Evolutionary conservation across 2,329 filamentous ascomycete species (phyloP).

Genomic region (Sodiomyces alkalinus): DNA sequence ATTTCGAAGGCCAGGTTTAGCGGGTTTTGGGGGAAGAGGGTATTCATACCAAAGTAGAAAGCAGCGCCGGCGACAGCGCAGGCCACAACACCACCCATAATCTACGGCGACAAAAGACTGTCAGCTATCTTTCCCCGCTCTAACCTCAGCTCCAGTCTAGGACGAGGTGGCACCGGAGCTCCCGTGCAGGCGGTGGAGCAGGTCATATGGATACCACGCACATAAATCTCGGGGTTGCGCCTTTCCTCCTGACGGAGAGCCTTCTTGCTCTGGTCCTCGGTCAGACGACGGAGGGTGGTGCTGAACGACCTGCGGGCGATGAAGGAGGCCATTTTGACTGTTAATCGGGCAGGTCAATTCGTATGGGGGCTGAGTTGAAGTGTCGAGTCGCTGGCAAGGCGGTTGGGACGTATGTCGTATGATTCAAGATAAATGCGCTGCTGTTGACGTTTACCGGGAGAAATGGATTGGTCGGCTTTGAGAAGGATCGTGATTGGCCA

Average conservation of each 20-base stretch:
- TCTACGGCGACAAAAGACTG: slow-evolving; percentile 41
- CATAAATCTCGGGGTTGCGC: slow-evolving; percentile 30
- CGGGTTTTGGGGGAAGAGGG: slow-evolving; percentile 9
- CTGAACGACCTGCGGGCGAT: slow-evolving; percentile 40
- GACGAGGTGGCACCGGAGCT: too few species aligned
- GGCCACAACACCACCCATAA: slow-evolving; percentile 84
- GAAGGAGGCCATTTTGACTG: slow-evolving; percentile 37
- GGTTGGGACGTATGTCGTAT: too few species aligned
- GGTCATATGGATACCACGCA: slow-evolving; percentile 24
- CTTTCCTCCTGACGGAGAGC: slow-evolving; percentile 42
- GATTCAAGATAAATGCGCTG: slow-evolving; percentile 3
- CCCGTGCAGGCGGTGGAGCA: too few species aligned
- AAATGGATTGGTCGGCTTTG: slow-evolving; percentile 4
- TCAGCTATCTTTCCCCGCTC: slow-evolving; percentile 1
- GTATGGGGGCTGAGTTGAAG: slow-evolving; percentile 3
- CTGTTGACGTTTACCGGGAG: slow-evolving; percentile 1
- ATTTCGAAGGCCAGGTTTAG: too few species aligned
- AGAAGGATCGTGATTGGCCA: slow-evolving; percentile 7
- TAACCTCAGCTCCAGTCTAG: too few species aligned
- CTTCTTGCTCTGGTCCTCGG: slow-evolving; percentile 22
- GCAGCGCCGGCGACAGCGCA: slow-evolving; percentile 77
- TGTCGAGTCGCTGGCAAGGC: slow-evolving; percentile 2
- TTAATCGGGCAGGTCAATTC: too few species aligned
- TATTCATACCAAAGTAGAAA: slow-evolving; percentile 62
- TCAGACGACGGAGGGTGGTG: slow-evolving; percentile 35